phyloP scores from a whole-genome alignment of 306 rosid genomes.

The Potentilla sterilis region DNA sequence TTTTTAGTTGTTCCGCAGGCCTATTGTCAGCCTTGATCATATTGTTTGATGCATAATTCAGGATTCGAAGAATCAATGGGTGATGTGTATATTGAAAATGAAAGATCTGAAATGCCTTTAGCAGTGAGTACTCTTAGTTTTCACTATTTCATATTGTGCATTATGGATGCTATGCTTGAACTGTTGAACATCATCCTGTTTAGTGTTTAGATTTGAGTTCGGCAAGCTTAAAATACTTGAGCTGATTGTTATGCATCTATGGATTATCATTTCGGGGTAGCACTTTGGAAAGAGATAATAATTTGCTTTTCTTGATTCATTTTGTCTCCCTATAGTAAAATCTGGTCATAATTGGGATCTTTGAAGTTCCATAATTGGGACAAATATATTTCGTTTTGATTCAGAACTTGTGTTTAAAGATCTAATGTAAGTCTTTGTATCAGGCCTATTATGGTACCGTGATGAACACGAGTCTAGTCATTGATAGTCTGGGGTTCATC shows the following conservation, averaged over 20 bases:
- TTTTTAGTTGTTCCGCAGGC: not conserved
- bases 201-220: not conserved
- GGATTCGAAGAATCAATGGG: slow-evolving; percentile 36
- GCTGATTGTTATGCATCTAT: not conserved
- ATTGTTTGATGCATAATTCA: slow-evolving; percentile 16
- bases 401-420: slow-evolving; percentile 1
- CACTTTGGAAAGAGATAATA: not conserved
- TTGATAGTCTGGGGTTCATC: slow-evolving; percentile 26
- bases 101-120: slow-evolving; percentile 25
- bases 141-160: not conserved
- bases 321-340: not conserved
- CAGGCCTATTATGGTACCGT: slow-evolving; percentile 40
- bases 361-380: not conserved
- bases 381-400: not conserved
- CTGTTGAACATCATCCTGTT: not conserved
- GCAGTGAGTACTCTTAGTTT: slow-evolving; percentile 27
- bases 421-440: slow-evolving; percentile 25
- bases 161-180: not conserved
- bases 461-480: slow-evolving; percentile 21
- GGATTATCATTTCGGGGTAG: not conserved
- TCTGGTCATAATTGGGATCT: not conserved
- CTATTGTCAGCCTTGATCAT: not conserved
- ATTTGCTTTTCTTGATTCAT: not conserved
- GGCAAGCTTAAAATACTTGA: not conserved
- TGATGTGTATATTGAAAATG: slow-evolving; percentile 24